Evolutionary conservation across 192 early-diverging fungal species (phyloP), one percentile per base, ranked within the genome.

Genomic region (Cetraspora pellucida): DNA sequence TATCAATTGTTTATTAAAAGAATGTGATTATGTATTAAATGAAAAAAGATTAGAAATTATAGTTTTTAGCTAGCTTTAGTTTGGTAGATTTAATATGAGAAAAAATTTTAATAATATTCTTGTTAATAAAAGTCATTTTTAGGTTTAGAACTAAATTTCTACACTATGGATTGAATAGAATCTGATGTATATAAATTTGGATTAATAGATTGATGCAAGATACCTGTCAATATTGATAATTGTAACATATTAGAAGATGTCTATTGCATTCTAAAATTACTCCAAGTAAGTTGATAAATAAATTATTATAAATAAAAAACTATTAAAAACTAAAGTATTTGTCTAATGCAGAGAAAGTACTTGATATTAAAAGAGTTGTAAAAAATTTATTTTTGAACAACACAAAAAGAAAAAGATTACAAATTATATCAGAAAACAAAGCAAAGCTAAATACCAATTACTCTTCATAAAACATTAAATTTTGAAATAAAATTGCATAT

Each of bases 91-190:
- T 45, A 68, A 68, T 47, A 68, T 47, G 13, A 45, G 66, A 68
- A 68, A 5, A 64, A 68, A 44, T 46, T 68, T 68, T 45, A 44
- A 68, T 17, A 46, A 68, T 68, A 17, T 13, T 2, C 43, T 68
- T 47, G 3, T 19, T 68, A 68, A 68, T 68, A n/a, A 19, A 11
- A 0, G 8, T 19, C 45, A 68, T 68, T 68, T 68, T 68, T 68
- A 68, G 66, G 66, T 45, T 44, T 68, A 44, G 66, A 68, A 68
- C 19, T 68, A 4, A 68, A 68, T 68, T 68, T 68, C 66, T 68
- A 68, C 19, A 45, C 66, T 13, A 68, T 68, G 45, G 45, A 68
- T 44, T 68, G 66, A 45, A 45, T 25, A 8, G 66, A 45, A 6
- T 68, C 37, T 5, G 66, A 44, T 45, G 19, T 68, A 14, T 68